These are phyloP conservation scores for Colletotrichum kahawae DNA, from an alignment of 2,329 filamentous ascomycete species.

Conservation along the genomic window DNA sequence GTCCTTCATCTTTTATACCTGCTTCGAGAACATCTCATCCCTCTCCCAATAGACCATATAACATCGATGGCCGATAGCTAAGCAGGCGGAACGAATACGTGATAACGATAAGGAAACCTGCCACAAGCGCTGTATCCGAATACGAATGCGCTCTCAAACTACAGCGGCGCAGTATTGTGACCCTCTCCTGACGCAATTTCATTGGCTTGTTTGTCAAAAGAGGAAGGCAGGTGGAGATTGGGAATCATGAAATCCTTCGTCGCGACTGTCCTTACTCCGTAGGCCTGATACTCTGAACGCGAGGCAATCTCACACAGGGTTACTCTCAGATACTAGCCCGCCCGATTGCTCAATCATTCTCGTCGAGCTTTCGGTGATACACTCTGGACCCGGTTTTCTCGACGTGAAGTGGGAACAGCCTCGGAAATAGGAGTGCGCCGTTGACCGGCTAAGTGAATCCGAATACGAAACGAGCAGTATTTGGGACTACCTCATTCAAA, in stretches of 20 bases:
- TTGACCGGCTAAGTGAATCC: background rate
- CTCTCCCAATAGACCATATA: background rate
- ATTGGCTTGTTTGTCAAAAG: background rate
- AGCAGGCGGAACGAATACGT: background rate
- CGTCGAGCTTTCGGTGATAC: background rate
- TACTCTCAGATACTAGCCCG: background rate
- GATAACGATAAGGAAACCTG: background rate
- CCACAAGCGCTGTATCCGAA: background rate
- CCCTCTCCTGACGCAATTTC: background rate
- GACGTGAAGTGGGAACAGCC: background rate
- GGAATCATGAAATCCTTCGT: background rate
- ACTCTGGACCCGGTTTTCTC: background rate
- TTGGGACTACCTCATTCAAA: background rate
- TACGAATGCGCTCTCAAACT: conserved; percentile 2
- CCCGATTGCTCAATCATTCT: background rate
- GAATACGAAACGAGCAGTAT: background rate
- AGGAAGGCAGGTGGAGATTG: background rate
- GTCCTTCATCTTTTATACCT: background rate
- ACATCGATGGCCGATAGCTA: background rate
- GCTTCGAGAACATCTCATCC: background rate
- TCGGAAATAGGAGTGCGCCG: background rate
- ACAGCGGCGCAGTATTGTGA: background rate
- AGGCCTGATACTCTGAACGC: background rate
- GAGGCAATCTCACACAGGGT: background rate
- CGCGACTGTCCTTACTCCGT: background rate